These are phyloP conservation scores for Favolaschia claudopus DNA, from an alignment of 768 basidiomycete genomes.

Conservation along the genomic window DNA sequence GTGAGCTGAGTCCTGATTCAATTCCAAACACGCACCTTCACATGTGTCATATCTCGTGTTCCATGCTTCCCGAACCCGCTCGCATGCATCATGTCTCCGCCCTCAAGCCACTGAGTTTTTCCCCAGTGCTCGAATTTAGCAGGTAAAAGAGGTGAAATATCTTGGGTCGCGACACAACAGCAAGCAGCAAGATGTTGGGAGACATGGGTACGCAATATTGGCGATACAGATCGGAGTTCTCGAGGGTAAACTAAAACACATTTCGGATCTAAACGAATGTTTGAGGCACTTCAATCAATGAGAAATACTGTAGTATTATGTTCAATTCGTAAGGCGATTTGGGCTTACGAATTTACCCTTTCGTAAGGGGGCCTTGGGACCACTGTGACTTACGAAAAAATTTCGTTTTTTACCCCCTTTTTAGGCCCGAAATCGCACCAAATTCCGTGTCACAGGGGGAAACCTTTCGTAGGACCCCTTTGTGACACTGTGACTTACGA, in stretches of 20 bases:
- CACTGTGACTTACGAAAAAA: no score
- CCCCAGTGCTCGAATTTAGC: conserved; percentile 9
- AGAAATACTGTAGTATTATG: no score
- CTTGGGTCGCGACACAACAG: background rate
- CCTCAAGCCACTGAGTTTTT: conserved; percentile 5
- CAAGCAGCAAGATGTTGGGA: background rate
- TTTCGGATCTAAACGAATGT: background rate
- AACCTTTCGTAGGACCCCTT: no score
- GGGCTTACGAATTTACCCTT: no score
- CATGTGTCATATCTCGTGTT: conserved; percentile 9
- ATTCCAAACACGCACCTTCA: conserved; percentile 1
- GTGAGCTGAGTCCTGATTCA: no score
- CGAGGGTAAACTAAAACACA: background rate
- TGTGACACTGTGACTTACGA: no score
- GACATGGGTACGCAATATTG: background rate
- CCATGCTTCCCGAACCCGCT: conserved; percentile 7
- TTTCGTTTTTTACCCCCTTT: background rate
- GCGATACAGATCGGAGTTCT: background rate
- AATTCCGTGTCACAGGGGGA: no score
- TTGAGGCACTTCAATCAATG: no score
- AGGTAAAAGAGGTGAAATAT: background rate
- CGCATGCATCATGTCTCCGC: conserved; percentile 14
- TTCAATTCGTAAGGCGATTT: no score
- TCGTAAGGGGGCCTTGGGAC: no score
- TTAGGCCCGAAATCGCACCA: background rate